Percentiles rank a stretch among this genome's conserved stretches.
Evolutionary conservation across 805 yeast species (phyloP).

Genomic region (Wickerhamiella shivajii): DNA sequence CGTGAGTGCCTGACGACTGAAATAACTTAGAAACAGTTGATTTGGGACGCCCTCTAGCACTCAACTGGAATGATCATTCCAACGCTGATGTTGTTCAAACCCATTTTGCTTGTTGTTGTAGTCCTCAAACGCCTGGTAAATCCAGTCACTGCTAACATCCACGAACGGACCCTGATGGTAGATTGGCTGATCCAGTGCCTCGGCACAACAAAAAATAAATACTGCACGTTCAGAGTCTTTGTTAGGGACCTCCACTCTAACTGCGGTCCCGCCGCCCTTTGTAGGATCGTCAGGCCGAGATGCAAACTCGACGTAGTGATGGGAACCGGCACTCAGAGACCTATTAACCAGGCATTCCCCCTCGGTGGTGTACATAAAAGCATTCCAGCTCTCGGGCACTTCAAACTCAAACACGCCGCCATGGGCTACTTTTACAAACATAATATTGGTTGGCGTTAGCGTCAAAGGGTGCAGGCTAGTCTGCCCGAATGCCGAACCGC

Average conservation of each 20-base stretch:
- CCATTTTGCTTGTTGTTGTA: conserved; percentile 15
- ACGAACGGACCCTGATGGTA: conserved; percentile 19
- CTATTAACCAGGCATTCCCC: conserved; percentile 17
- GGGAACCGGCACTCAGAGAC: conserved; percentile 2
- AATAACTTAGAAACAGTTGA: background rate
- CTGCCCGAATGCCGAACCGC: conserved; percentile 13
- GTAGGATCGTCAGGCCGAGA: background rate
- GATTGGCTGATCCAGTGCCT: conserved; percentile 18
- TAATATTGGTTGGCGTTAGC: conserved; percentile 12
- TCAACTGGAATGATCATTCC: conserved; percentile 6
- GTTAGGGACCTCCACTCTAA: conserved; percentile 6
- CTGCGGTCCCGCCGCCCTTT: conserved; percentile 1
- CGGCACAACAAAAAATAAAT: conserved; percentile 14
- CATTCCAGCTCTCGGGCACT: conserved; percentile 20
- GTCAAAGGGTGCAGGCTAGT: conserved; percentile 14
- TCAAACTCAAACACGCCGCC: conserved; percentile 10
- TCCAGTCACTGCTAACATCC: conserved; percentile 17
- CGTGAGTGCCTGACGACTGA: background rate
- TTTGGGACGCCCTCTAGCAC: background rate
- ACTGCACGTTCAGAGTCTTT: background rate
- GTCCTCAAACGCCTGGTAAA: conserved; percentile 18
- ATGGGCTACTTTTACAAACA: conserved; percentile 12
- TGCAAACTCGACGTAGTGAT: conserved; percentile 15
- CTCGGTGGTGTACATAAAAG: conserved; percentile 20
- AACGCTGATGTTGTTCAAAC: conserved; percentile 12